phyloP scores from a whole-genome alignment of 305 asterid genomes.

The Plantago rigida region DNA sequence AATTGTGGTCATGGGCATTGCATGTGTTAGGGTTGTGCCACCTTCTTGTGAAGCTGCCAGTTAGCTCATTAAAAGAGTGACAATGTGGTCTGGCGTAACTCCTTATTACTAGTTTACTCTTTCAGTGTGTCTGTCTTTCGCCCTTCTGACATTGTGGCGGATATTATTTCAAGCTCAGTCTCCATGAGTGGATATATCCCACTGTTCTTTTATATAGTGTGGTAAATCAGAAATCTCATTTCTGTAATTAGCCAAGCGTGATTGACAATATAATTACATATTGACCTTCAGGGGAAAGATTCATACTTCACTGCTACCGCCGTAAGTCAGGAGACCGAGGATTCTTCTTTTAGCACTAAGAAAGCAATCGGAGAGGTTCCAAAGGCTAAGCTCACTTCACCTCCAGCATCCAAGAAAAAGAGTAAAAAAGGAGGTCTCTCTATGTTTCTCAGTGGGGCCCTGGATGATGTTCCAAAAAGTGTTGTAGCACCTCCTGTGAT shows the following conservation, averaged over 20 bases:
- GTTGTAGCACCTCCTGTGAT: conserved; percentile 40
- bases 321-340: conserved; percentile 29
- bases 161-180: no score
- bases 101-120: no score
- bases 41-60: no score
- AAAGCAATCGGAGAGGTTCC: conserved; percentile 30
- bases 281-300: conserved; percentile 45
- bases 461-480: conserved; percentile 60
- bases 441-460: conserved; percentile 89
- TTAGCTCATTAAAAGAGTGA: no score
- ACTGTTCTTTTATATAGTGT: no score
- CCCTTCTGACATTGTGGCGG: no score
- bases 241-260: neutral
- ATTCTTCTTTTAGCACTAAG: conserved; percentile 30
- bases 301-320: conserved; percentile 29
- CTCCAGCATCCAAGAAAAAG: conserved; percentile 62
- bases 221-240: neutral
- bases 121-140: no score
- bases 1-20: no score
- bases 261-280: neutral
- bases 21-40: no score
- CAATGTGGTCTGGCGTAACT: no score
- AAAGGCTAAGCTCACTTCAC: conserved; percentile 29
- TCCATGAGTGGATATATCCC: no score
- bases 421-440: conserved; percentile 87